Evolutionary conservation across 2,329 filamentous ascomycete species (phyloP), one percentile per base, ranked within the genome.

Genomic region (Elsinoe australis): DNA sequence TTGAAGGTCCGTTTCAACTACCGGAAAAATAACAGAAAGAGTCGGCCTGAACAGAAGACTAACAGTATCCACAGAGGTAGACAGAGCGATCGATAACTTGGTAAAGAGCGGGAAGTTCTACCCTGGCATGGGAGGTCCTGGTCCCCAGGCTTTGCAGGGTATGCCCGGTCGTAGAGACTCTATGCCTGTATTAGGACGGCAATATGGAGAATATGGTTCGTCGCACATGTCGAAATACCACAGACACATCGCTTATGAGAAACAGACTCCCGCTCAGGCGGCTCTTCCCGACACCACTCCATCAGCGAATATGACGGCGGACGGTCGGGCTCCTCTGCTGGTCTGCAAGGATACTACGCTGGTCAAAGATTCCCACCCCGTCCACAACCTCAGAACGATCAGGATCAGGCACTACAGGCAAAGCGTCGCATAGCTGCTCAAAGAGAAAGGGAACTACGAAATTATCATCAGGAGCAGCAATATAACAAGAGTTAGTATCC

Each of bases 381-480:
- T 71, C 87, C 90, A 71, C 80, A 75, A 74, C 87, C 75, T 71
- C 87, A 77, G 71, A 89, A 78, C 75, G 92, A 96, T 74, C 87
- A 88, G 68, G 92, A 96, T 73, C 89, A 95, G 73, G 87, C 95
- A 81, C 87, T 95, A 78, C 92, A 96, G 80, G 89, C 88, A 62
- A 96, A 96, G 79, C 87, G 92, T 74, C 85, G 90, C 76, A 94
- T 96, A 87, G 92, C 92, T 64, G 92, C 92, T 68, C 92, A 96
- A 74, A 87, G 92, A 71, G 92, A 98, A 77, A 86, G 90, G 71
- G 92, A 98, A 75, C 83, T 98, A 70, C 87, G 92, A 71, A 98
- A 96, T 73, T 95, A 96, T 73, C 92, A 98, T 74, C 94, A 95
- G 73, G 92, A 98, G 80, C 92, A 98, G 80, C 92, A 98, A 81